Base-by-base conservation (phyloP, 2,329 filamentous ascomycete species). In the Colletotrichum chrysophilum region DNA sequence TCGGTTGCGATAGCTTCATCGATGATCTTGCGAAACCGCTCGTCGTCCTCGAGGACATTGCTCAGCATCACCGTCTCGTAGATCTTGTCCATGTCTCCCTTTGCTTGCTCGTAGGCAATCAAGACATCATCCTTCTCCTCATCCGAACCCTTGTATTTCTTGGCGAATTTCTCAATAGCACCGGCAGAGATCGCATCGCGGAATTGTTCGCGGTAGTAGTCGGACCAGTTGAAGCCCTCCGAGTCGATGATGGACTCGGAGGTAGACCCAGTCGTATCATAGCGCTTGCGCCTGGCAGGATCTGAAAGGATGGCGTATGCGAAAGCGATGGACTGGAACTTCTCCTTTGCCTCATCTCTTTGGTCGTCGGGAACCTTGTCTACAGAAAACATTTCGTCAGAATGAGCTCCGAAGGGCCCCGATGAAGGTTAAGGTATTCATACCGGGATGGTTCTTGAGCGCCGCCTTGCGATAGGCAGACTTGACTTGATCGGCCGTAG, bases 301-400 rank as follows among this genome's bases (percentile, higher is more conserved):
- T 98, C 95, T 36, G 95, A 98, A 43, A 99, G 94, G 66, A 99
- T 91, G 38, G 96, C 96, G 82, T 98, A 98, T 68, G 97, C 96
- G 81, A 98, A 96, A 28, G 96, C 96, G 79, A 99, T 93, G 79
- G 94, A 89, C 85, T 99, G 97, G 84, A 99, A 99, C 70, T 91
- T 93, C 76, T 89, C 88, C 80, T 98, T 93, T 3, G 97, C 96
- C 56, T 90, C 87, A 30, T 93, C 89, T 81, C 95, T 95, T 68
- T 93, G 87, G 26, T 92, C 89, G 1, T 91, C 88, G 18, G 91
- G 79, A 5, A 93, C 95, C 87, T 98, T 98, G 89, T 98, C 96
- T 94, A 74, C 30, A 16, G 18, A 21, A 7, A 16, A 24, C 7
- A 3, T 62, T 24, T 62, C 10, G 26, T 62, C 12, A 62, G 58